Evolutionary conservation across 495 filamentous ascomycete genomes (phyloP), one percentile per base, ranked within the genome.

Genomic region (Tuber microsphaerosporum): DNA sequence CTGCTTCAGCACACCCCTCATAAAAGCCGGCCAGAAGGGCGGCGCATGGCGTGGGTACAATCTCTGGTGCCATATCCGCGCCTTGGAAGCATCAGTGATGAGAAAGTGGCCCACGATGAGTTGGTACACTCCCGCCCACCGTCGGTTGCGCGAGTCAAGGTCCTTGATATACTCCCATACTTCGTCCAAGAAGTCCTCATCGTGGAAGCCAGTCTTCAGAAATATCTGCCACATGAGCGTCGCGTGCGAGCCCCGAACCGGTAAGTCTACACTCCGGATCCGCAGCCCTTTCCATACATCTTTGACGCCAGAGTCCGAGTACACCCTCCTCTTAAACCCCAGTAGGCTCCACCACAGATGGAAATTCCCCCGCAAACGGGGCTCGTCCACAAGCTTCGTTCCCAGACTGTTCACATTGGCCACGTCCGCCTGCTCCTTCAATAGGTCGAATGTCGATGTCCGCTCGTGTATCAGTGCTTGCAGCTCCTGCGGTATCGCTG

Each of bases 271-370:
- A 12, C 51, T 69, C 16, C 81, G 73, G 17, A 72, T 61, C 43
- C 74, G 69, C 74, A 82, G 75, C 0, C 78, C 81, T 20, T 75
- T 68, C 78, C 78, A 83, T 70, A 83, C 51, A 37, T 77, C 78
- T 12, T 31, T 74, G 20, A 82, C 81, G 5, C 81, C 81, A 31
- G 39, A 44, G 45, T 82, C 76, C 0, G 69, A 71, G 26, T 81
- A 74, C 37, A 83, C 22, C 16, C 81, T 75, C 46, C 75, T 70
- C 61, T 75, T 71, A 34, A 81, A 82, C 10, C 51, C 51, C 43
- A 83, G 51, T 10, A 83, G 71, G 44, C 56, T 81, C 34, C 75
- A 71, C 81, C 81, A 83, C 14, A 82, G 42, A 37, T 72, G 69
- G 19, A 51, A 56, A 70, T 75, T 79, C 26, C 68, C 16, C 51